Conservation (phyloP, 202 grass and related monocot genomes). For the Panicum hallii region DNA sequence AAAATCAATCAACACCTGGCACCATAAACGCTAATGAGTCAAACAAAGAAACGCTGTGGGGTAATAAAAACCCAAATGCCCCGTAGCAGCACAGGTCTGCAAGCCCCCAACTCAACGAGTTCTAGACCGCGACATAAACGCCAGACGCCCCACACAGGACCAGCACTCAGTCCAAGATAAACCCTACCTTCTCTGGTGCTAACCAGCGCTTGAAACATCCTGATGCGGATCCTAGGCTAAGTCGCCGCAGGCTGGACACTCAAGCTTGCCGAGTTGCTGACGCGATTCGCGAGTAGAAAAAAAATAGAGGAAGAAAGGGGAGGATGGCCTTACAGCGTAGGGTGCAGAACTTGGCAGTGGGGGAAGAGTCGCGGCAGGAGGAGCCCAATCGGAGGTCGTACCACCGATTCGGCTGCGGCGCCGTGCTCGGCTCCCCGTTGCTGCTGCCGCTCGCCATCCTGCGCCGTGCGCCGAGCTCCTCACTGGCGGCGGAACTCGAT, state of each 20-base stretch:
- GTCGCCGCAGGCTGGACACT: neutral
- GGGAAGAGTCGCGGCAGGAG: constrained; percentile 60
- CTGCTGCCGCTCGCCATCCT: constrained; percentile 71
- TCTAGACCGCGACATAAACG: constrained; percentile 12
- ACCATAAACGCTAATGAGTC: constrained; percentile 9
- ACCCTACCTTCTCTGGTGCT: neutral
- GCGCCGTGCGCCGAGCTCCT: neutral
- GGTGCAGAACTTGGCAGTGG: constrained; percentile 85
- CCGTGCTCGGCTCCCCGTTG: constrained; percentile 65
- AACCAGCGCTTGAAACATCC: constrained; percentile 10
- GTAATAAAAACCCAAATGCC: neutral
- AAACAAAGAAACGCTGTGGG: neutral
- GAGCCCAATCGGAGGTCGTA: constrained; percentile 81
- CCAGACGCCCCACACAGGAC: neutral
- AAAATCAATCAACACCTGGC: neutral
- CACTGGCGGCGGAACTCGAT: neutral
- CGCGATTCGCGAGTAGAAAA: constrained; percentile 4
- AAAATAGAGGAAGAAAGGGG: neutral
- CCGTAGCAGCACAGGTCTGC: neutral
- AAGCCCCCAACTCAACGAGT: neutral
- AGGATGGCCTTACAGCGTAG: constrained; percentile 75
- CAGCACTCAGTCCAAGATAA: constrained; percentile 3
- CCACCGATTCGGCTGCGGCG: constrained; percentile 83
- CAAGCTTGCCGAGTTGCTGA: neutral
- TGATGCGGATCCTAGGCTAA: neutral